Percentiles rank a stretch among this genome's conserved stretches.
phyloP scores from a whole-genome alignment of 345 rosid genomes.

The Triadica sebifera region DNA sequence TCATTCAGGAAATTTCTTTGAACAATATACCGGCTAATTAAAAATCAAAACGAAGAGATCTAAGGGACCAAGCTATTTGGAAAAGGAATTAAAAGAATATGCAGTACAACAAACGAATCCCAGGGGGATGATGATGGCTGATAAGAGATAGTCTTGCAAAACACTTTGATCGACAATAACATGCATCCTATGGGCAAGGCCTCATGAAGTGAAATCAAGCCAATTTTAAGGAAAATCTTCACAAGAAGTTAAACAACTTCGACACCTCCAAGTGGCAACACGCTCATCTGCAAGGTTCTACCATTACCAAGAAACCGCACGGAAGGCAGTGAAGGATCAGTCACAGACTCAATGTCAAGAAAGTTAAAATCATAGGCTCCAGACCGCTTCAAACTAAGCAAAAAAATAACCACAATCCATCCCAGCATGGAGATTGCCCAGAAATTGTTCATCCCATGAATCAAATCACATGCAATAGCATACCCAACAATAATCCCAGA shows the following conservation, averaged over 20 bases:
- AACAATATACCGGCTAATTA: not conserved
- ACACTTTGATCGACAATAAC: not conserved
- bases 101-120: constrained; percentile 10
- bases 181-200: constrained; percentile 2
- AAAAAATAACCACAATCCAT: constrained; percentile 68
- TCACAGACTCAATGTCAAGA: constrained; percentile 83
- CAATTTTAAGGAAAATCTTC: not conserved
- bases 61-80: constrained; percentile 10
- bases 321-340: constrained; percentile 82
- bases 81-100: not conserved
- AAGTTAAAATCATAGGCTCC: constrained; percentile 81
- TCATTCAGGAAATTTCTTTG: constrained; percentile 19
- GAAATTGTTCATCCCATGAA: constrained; percentile 91
- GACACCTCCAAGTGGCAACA: constrained; percentile 58
- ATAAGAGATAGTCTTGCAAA: constrained; percentile 5
- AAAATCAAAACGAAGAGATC: constrained; percentile 13
- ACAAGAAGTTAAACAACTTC: constrained; percentile 49
- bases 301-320: constrained; percentile 70
- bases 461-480: constrained; percentile 89
- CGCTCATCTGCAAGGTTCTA: constrained; percentile 75
- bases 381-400: constrained; percentile 82
- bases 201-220: not conserved
- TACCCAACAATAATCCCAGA: constrained; percentile 90
- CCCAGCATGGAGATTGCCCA: constrained; percentile 91
- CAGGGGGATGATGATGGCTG: constrained; percentile 1